Evolutionary conservation across 1,139 yeast species (phyloP).

Genomic region (Geotrichum reessii): DNA sequence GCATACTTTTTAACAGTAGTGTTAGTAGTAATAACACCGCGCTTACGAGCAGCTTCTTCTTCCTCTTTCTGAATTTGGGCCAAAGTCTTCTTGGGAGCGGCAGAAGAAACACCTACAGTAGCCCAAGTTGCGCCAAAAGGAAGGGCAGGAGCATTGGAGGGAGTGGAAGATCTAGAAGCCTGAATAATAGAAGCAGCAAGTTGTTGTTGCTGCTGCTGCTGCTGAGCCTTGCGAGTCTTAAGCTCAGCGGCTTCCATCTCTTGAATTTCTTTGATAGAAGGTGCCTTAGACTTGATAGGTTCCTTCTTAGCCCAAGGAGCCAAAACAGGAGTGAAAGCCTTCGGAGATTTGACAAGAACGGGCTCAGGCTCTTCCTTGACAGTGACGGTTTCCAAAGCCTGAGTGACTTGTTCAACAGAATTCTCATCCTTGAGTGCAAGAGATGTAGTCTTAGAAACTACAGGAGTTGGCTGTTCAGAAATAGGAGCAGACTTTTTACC

Average conservation of each 20-base stretch:
- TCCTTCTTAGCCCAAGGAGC: slow-evolving; percentile 47
- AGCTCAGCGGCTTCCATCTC: slow-evolving; percentile 54
- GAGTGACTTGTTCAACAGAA: slow-evolving; percentile 14
- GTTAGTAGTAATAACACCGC: slow-evolving; percentile 25
- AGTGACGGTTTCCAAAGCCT: slow-evolving; percentile 15
- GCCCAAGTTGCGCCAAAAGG: slow-evolving; percentile 58
- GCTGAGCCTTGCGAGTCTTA: slow-evolving; percentile 26
- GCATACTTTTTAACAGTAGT: slow-evolving; percentile 19
- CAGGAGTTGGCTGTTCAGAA: slow-evolving; percentile 11
- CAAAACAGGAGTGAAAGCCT: slow-evolving; percentile 19
- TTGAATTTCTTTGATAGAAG: slow-evolving; percentile 66
- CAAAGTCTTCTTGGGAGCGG: slow-evolving; percentile 39
- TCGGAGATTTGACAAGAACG: slow-evolving; percentile 12
- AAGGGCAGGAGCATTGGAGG: slow-evolving; percentile 31
- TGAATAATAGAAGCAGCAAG: slow-evolving; percentile 25
- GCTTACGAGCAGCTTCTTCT: slow-evolving; percentile 34
- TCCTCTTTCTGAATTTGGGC: slow-evolving; percentile 50
- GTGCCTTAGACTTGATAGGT: slow-evolving; percentile 38
- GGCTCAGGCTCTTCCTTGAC: slow-evolving; percentile 12
- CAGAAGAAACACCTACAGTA: slow-evolving; percentile 25
- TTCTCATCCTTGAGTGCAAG: slow-evolving; percentile 15
- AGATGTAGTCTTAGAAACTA: slow-evolving; percentile 11
- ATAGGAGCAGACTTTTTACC: slow-evolving; percentile 14
- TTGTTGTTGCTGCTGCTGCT: slow-evolving; percentile 33
- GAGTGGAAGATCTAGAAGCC: slow-evolving; percentile 23